Conservation (phyloP, 768 basidiomycete genomes). For the Thelephora ganbajun region DNA sequence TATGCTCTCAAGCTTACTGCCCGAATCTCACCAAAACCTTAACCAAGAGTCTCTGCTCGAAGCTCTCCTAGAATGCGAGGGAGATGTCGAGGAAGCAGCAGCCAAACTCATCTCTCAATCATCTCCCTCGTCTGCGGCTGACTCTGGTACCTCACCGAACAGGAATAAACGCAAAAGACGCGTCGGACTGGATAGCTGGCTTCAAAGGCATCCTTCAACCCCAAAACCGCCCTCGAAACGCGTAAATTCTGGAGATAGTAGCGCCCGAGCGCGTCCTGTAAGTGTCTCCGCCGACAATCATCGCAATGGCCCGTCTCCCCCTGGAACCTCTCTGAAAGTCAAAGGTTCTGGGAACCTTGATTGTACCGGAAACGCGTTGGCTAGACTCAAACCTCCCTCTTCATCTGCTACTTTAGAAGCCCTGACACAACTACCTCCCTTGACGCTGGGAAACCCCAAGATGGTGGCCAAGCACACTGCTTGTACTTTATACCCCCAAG, state of each 20-base stretch:
- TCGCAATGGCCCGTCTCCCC: not conserved
- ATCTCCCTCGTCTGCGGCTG: not conserved
- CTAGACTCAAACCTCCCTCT: constrained; percentile 25
- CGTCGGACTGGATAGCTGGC: constrained; percentile 40
- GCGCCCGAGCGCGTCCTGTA: too few species aligned
- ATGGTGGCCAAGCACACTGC: constrained; percentile 60
- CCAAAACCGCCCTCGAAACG: constrained; percentile 1
- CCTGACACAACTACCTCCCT: constrained; percentile 32
- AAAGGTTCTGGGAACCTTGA: constrained; percentile 12
- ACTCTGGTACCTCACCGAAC: not conserved
- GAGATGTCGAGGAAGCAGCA: constrained; percentile 42
- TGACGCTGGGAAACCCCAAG: constrained; percentile 45
- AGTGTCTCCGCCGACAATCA: too few species aligned
- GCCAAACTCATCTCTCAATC: constrained; percentile 18
- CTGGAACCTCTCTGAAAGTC: constrained; percentile 6
- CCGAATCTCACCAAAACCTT: constrained; percentile 15
- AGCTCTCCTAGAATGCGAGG: constrained; percentile 39
- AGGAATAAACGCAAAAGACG: constrained; percentile 36
- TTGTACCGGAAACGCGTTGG: not conserved
- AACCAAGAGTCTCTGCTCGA: constrained; percentile 35
- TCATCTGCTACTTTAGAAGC: constrained; percentile 19
- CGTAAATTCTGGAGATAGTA: not conserved
- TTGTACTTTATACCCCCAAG: constrained; percentile 56
- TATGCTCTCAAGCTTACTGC: constrained; percentile 47
- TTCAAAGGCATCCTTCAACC: constrained; percentile 19